Percentiles rank a stretch among this genome's conserved stretches.
These are phyloP conservation scores for Rhododendron griersonianum DNA, from an alignment of 148 eudicot species.

Conservation along the genomic window DNA sequence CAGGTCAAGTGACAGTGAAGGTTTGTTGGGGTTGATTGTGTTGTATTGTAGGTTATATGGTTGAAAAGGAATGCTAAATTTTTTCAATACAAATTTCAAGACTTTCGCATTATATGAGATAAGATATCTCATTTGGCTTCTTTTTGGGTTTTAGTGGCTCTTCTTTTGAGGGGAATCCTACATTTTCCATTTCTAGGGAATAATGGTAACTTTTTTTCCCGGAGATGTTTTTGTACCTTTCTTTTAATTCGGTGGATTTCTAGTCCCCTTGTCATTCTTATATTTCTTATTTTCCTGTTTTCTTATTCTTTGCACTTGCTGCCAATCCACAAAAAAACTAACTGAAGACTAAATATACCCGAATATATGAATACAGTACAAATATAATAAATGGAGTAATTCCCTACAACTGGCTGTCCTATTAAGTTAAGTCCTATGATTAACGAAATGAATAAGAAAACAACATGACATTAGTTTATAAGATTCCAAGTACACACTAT, in stretches of 20 bases:
- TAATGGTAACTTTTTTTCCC: too few species aligned
- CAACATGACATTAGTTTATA: neutral
- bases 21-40: neutral
- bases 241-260: too few species aligned
- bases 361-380: neutral
- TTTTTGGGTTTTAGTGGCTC: neutral
- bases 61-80: neutral
- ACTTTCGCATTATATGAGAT: neutral
- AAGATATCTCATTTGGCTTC: neutral
- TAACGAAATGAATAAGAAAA: neutral
- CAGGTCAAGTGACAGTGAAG: neutral
- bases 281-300: too few species aligned
- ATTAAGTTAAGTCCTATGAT: neutral
- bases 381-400: neutral
- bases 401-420: neutral
- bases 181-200: too few species aligned
- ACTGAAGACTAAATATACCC: neutral
- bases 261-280: too few species aligned
- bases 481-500: neutral
- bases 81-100: neutral
- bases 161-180: too few species aligned
- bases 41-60: neutral
- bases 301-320: too few species aligned
- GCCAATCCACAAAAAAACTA: neutral
- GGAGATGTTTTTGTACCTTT: too few species aligned